These are phyloP conservation scores for Glycine latifolia DNA, from an alignment of 306 rosid species.

Conservation along the genomic window DNA sequence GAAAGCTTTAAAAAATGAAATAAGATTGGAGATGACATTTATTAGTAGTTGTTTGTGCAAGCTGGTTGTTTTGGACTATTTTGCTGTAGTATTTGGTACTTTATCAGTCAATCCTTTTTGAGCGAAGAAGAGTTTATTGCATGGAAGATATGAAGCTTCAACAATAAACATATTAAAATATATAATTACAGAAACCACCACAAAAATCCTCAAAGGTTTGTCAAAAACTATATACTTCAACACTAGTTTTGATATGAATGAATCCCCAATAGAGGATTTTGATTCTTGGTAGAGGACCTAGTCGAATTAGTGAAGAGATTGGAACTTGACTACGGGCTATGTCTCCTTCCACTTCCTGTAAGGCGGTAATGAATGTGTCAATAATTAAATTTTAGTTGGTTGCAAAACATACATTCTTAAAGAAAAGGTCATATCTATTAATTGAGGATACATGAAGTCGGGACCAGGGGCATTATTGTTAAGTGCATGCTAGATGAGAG, in stretches of 20 bases:
- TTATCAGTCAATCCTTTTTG: not conserved
- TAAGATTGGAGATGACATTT: not conserved
- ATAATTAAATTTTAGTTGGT: conserved; percentile 19
- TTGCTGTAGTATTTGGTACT: conserved; percentile 1
- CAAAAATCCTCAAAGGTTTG: not conserved
- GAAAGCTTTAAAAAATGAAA: not conserved
- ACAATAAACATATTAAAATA: not conserved
- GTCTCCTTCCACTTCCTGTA: not conserved
- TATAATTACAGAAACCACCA: not conserved
- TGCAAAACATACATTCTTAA: not conserved
- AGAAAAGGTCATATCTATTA: not conserved
- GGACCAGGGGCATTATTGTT: not conserved
- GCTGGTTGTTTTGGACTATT: conserved; percentile 7
- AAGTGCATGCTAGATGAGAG: conserved; percentile 1
- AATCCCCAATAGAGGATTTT: conserved; percentile 3
- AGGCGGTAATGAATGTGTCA: not conserved
- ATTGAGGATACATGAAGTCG: conserved; percentile 20
- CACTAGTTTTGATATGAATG: conserved; percentile 2
- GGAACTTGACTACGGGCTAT: not conserved
- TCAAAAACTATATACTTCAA: not conserved
- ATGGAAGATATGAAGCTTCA: conserved; percentile 30
- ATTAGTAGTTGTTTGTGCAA: conserved; percentile 5
- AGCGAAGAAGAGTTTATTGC: not conserved
- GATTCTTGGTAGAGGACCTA: conserved; percentile 11
- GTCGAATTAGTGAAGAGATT: not conserved